Evolutionary conservation across 2,329 filamentous ascomycete genomes (phyloP).

Genomic region (Xylariales sp.): DNA sequence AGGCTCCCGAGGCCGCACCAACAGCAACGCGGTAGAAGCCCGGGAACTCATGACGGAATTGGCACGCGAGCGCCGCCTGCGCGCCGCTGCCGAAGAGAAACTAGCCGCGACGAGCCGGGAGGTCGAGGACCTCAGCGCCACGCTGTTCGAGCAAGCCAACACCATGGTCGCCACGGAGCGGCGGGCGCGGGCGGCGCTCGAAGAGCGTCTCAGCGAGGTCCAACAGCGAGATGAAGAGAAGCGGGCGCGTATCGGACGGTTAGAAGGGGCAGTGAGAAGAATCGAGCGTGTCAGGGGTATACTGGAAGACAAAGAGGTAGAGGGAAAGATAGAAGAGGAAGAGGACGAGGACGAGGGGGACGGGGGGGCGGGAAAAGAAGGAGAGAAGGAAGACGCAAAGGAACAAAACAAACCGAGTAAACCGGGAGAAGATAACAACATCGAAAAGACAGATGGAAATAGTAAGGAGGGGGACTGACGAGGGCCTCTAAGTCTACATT

Average conservation of each 20-base stretch:
- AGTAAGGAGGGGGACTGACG: background rate
- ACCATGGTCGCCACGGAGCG: constrained; percentile 87
- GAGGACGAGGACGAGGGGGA: constrained; percentile 3
- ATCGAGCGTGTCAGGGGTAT: constrained; percentile 77
- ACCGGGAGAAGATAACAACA: background rate
- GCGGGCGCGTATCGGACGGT: constrained; percentile 71
- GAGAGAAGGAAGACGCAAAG: background rate
- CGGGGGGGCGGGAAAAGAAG: constrained; percentile 25
- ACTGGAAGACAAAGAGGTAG: constrained; percentile 55
- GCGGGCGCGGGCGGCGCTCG: constrained; percentile 75
- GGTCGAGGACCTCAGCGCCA: constrained; percentile 81
- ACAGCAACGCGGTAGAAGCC: constrained; percentile 23
- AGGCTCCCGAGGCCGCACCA: constrained; percentile 38
- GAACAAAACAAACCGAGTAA: background rate
- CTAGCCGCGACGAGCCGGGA: constrained; percentile 75
- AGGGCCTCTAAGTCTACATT: background rate
- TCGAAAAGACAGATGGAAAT: background rate
- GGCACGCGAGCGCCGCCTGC: constrained; percentile 72
- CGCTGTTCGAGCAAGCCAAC: constrained; percentile 84
- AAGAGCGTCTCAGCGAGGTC: constrained; percentile 75
- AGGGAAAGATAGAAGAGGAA: background rate
- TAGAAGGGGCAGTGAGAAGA: constrained; percentile 77
- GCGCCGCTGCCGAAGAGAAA: constrained; percentile 75
- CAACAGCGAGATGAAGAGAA: constrained; percentile 79
- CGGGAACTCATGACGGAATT: constrained; percentile 72